Conservation (phyloP, 768 basidiomycete genomes). For the Serendipita sp. region DNA sequence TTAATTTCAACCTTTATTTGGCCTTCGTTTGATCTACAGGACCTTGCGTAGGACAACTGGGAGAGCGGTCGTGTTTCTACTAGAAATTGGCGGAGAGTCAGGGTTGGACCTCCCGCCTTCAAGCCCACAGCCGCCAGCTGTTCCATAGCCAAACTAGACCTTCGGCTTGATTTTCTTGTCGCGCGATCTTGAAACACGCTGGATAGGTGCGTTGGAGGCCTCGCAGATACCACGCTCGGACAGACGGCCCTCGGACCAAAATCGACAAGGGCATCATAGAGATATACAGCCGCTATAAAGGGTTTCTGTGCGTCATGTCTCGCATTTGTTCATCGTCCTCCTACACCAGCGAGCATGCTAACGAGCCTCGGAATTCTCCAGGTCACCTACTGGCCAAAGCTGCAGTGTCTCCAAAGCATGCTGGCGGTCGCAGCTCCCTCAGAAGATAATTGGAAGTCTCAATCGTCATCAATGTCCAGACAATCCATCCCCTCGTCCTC, state of each 20-base stretch:
- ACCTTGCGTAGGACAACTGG: too few relatives aligned
- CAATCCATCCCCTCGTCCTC: neutral
- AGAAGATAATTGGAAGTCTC: constrained; percentile 5
- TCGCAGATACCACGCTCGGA: neutral
- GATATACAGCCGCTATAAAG: neutral
- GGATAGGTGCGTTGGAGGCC: neutral
- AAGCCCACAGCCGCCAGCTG: too few relatives aligned
- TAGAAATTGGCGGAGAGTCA: too few relatives aligned
- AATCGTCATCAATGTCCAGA: neutral
- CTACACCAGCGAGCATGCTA: neutral
- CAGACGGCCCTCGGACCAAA: neutral
- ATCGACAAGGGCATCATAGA: neutral
- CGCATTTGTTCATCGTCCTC: neutral
- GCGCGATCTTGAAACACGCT: neutral
- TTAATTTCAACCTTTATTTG: too few relatives aligned
- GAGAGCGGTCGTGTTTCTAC: too few relatives aligned
- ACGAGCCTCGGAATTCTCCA: constrained; percentile 1
- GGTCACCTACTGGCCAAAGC: neutral
- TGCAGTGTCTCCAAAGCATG: constrained; percentile 2
- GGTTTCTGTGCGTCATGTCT: neutral
- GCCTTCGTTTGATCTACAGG: too few relatives aligned
- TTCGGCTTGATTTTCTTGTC: neutral
- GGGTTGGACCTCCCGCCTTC: too few relatives aligned
- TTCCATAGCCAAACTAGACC: too few relatives aligned
- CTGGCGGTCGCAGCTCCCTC: neutral